Percentiles rank a stretch among this genome's conserved stretches.
Conservation (phyloP, 805 yeast species). For the Hermanozyma aechmeae region DNA sequence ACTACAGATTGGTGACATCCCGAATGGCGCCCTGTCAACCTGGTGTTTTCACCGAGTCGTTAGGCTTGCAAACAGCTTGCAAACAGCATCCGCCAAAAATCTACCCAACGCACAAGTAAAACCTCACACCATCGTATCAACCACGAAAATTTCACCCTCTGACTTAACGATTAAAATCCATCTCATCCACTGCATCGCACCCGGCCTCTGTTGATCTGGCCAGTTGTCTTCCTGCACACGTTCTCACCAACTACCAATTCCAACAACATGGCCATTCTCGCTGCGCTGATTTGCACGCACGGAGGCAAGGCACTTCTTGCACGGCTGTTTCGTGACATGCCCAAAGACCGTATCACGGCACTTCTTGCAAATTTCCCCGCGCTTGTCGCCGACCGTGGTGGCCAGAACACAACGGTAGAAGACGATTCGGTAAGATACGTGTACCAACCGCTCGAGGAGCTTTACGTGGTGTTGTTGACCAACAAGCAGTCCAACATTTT, state of each 20-base stretch:
- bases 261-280: slow-evolving; percentile 60
- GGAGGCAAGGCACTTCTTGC: slow-evolving; percentile 89
- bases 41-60: no score
- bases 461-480: slow-evolving; percentile 83
- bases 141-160: no score
- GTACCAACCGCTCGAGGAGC: slow-evolving; percentile 92
- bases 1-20: no score
- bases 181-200: no score
- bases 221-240: slow-evolving; percentile 6
- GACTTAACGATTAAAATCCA: no score
- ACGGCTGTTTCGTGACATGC: slow-evolving; percentile 81
- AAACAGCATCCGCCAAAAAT: no score
- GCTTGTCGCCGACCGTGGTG: slow-evolving; percentile 55
- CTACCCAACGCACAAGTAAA: no score
- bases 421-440: slow-evolving; percentile 88
- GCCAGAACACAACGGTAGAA: slow-evolving; percentile 91
- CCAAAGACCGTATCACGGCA: slow-evolving; percentile 78
- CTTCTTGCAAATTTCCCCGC: slow-evolving; percentile 80
- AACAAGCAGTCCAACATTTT: slow-evolving; percentile 85
- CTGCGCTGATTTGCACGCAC: slow-evolving; percentile 91
- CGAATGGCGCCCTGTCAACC: no score
- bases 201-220: not conserved
- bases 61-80: no score
- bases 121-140: no score
- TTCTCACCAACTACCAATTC: slow-evolving; percentile 1